phyloP scores from a whole-genome alignment of 2,329 filamentous ascomycete species.

The Hirsutella thompsonii region DNA sequence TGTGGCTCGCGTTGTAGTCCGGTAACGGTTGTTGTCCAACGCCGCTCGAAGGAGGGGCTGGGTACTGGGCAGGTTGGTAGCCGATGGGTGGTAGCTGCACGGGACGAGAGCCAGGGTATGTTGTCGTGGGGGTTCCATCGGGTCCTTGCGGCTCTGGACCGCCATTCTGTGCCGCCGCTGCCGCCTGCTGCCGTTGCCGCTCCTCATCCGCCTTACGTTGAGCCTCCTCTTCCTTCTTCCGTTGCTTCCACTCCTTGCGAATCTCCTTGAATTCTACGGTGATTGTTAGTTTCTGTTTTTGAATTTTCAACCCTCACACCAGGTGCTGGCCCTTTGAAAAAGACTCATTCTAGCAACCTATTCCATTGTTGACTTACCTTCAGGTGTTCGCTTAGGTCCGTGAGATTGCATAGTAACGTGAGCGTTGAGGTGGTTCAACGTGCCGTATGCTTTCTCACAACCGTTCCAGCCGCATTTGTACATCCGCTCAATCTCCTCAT shows the following conservation, averaged over 20 bases:
- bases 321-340: no score
- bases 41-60: conserved; percentile 42
- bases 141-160: conserved; percentile 30
- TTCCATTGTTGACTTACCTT: conserved; percentile 59
- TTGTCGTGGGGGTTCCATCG: conserved; percentile 32
- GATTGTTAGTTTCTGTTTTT: conserved; percentile 6
- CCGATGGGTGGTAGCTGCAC: conserved; percentile 64
- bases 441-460: conserved; percentile 97
- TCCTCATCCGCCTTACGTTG: conserved; percentile 85
- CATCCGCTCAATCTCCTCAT: conserved; percentile 99
- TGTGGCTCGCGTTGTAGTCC: conserved; percentile 41
- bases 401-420: conserved; percentile 99
- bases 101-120: conserved; percentile 41
- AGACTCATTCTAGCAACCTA: no score
- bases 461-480: conserved; percentile 99
- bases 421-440: conserved; percentile 91
- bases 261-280: conserved; percentile 92
- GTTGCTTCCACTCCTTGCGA: conserved; percentile 96
- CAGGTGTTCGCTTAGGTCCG: conserved; percentile 84
- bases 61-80: conserved; percentile 56
- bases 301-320: no score
- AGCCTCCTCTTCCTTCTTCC: conserved; percentile 97
- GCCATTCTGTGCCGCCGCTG: conserved; percentile 41
- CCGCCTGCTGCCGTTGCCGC: conserved; percentile 43
- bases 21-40: conserved; percentile 38